Conservation (phyloP, 495 filamentous ascomycete genomes). For the Usnea hakonensis region DNA sequence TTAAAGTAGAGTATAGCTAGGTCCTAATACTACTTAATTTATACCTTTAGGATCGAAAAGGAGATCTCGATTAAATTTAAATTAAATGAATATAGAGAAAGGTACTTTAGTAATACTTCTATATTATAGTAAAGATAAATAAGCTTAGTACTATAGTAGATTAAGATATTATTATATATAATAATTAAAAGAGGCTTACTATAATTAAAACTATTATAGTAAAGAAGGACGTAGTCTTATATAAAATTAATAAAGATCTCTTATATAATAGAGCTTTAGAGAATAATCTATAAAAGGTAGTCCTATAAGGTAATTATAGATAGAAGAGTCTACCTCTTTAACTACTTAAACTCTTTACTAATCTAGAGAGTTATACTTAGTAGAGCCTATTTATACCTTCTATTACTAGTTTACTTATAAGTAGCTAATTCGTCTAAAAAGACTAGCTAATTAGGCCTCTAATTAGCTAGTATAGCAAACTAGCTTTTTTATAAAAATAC, state of each 20-base stretch:
- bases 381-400: background rate
- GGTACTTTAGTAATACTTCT: too few species aligned
- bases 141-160: background rate
- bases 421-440: background rate
- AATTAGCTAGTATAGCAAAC: background rate
- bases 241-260: background rate
- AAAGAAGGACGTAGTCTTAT: background rate
- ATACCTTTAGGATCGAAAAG: background rate
- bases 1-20: background rate
- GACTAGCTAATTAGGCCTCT: background rate
- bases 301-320: background rate
- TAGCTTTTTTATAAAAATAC: background rate
- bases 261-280: background rate
- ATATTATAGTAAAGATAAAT: too few species aligned
- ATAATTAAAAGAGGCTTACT: background rate
- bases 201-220: background rate
- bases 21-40: background rate
- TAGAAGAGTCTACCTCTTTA: background rate
- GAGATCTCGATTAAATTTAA: background rate
- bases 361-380: background rate
- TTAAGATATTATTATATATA: background rate
- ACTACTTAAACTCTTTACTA: too few species aligned
- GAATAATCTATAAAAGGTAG: background rate
- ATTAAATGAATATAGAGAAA: background rate
- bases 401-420: background rate